phyloP scores from a whole-genome alignment of 345 rosid genomes.

The Arabidopsis thaliana region DNA sequence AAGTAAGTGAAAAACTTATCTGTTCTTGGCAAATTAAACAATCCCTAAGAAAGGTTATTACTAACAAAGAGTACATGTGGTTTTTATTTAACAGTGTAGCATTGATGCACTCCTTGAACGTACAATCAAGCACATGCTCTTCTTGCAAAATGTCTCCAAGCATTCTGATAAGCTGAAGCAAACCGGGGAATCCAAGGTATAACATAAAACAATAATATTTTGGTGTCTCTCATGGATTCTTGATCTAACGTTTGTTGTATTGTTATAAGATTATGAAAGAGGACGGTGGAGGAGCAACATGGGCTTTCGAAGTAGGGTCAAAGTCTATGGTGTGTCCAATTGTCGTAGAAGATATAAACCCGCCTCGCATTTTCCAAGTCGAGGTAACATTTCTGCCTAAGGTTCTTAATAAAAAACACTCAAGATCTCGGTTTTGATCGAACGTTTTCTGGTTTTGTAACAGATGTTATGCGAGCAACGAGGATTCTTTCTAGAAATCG shows the following conservation, averaged over 20 bases:
- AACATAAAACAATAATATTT: background rate
- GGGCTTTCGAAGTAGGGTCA: conserved; percentile 98
- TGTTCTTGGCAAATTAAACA: background rate
- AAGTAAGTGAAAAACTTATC: conserved; percentile 55
- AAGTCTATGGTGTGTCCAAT: conserved; percentile 89
- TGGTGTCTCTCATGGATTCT: conserved; percentile 4
- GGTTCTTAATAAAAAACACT: background rate
- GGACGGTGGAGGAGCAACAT: conserved; percentile 91
- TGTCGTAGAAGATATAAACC: conserved; percentile 89
- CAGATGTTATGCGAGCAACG: conserved; percentile 97
- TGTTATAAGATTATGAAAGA: conserved; percentile 60
- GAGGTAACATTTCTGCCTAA: conserved; percentile 58
- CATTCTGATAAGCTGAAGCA: conserved; percentile 92
- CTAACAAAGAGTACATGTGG: conserved; percentile 11
- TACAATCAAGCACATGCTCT: conserved; percentile 98
- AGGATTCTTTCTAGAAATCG: conserved; percentile 96
- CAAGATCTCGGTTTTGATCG: background rate
- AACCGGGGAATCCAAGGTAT: conserved; percentile 83
- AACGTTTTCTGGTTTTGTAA: background rate
- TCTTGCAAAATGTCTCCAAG: conserved; percentile 94
- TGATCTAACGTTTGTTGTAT: conserved; percentile 7
- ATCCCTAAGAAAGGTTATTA: background rate
- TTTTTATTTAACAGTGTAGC: conserved; percentile 75
- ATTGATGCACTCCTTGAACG: conserved; percentile 94
- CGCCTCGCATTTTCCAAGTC: conserved; percentile 89